Conservation (phyloP, 768 basidiomycete genomes). For the Amanita inopinata region DNA sequence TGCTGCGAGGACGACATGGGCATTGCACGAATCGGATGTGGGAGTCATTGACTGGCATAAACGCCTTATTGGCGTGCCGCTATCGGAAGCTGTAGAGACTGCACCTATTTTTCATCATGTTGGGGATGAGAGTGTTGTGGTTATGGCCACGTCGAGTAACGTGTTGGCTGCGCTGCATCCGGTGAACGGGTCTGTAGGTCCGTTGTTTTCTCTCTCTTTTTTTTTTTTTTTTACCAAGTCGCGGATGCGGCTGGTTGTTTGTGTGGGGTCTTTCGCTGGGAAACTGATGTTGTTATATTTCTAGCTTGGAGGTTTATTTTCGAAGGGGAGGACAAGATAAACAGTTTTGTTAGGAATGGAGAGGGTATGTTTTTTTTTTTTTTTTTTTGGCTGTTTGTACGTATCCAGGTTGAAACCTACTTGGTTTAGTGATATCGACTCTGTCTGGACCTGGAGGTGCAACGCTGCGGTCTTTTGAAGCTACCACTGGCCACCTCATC, state of each 20-base stretch:
- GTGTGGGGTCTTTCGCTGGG: too few species aligned
- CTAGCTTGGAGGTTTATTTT: conserved; percentile 77
- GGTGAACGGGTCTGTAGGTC: conserved; percentile 64
- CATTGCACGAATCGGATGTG: conserved; percentile 65
- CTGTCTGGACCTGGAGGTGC: conserved; percentile 72
- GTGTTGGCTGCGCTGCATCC: conserved; percentile 68
- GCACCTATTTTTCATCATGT: conserved; percentile 51
- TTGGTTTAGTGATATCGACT: conserved; percentile 55
- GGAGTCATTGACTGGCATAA: conserved; percentile 88
- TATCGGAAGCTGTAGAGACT: conserved; percentile 35
- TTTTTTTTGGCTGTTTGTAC: not conserved
- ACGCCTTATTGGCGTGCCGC: conserved; percentile 62
- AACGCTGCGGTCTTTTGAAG: conserved; percentile 59
- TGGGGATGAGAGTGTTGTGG: conserved; percentile 35
- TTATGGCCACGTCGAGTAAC: conserved; percentile 64
- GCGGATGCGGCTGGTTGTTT: too few species aligned
- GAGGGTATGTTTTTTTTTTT: conserved; percentile 36
- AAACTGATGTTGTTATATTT: conserved; percentile 1
- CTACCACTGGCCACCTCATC: conserved; percentile 49
- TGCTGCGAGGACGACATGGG: conserved; percentile 18
- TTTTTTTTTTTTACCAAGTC: not conserved
- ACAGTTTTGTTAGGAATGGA: conserved; percentile 48
- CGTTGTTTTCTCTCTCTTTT: conserved; percentile 14
- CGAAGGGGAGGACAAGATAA: conserved; percentile 58
- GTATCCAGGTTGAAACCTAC: too few species aligned